phyloP scores from a whole-genome alignment of 1,139 yeast genomes.

The Hyphopichia fennica region DNA sequence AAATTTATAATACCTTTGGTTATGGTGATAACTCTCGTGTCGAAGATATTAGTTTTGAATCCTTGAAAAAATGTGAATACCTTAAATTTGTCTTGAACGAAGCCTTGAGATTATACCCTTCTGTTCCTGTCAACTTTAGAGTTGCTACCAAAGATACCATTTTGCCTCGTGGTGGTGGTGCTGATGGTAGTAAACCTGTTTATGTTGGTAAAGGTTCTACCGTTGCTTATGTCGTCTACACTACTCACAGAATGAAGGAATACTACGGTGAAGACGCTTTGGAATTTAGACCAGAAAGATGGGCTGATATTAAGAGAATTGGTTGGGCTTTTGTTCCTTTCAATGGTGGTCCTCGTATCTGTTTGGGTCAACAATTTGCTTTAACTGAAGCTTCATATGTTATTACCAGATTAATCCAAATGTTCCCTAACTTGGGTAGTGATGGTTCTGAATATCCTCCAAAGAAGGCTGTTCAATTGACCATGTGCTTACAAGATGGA shows the following conservation, averaged over 20 bases:
- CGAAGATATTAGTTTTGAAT: slow-evolving; percentile 44
- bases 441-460: slow-evolving; percentile 30
- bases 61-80: slow-evolving; percentile 50
- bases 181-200: slow-evolving; percentile 40
- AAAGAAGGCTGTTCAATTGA: slow-evolving; percentile 31
- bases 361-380: slow-evolving; percentile 49
- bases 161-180: slow-evolving; percentile 55
- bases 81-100: slow-evolving; percentile 51
- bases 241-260: slow-evolving; percentile 44
- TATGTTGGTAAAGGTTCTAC: slow-evolving; percentile 47
- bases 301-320: slow-evolving; percentile 37
- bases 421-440: slow-evolving; percentile 20
- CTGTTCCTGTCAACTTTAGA: slow-evolving; percentile 55
- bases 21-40: slow-evolving; percentile 28
- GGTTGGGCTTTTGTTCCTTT: slow-evolving; percentile 48
- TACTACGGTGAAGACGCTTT: slow-evolving; percentile 51
- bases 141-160: slow-evolving; percentile 45
- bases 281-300: slow-evolving; percentile 52
- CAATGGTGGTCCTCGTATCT: slow-evolving; percentile 46
- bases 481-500: slow-evolving; percentile 34
- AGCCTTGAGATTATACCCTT: slow-evolving; percentile 53
- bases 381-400: slow-evolving; percentile 43
- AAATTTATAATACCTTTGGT: slow-evolving; percentile 35
- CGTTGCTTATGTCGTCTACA: slow-evolving; percentile 43
- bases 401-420: slow-evolving; percentile 22